A percentile compares a stretch with the other conserved stretches of the same genome.
Evolutionary conservation across 495 filamentous ascomycete species (phyloP).

Genomic region (Rusavskia elegans): DNA sequence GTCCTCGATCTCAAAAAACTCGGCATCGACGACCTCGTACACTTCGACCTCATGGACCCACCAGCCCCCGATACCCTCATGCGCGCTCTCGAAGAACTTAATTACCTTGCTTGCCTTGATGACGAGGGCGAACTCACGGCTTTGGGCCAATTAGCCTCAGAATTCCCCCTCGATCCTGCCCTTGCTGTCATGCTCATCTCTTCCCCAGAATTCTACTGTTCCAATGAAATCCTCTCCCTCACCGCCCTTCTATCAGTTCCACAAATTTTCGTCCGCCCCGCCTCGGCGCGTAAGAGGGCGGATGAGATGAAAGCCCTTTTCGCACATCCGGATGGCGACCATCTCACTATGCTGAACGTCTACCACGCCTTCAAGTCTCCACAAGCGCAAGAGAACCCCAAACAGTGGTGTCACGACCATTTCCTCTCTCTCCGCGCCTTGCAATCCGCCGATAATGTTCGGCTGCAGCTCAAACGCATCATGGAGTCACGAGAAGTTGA

Average conservation of each 20-base stretch:
- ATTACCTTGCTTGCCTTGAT: conserved; percentile 91
- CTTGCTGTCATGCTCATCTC: conserved; percentile 96
- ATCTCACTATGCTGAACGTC: conserved; percentile 90
- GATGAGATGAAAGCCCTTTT: conserved; percentile 97
- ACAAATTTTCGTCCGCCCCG: conserved; percentile 82
- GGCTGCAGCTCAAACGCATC: conserved; percentile 76
- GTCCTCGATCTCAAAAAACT: conserved; percentile 96
- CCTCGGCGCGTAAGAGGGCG: conserved; percentile 69
- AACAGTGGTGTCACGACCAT: conserved; percentile 93
- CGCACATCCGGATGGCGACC: conserved; percentile 83
- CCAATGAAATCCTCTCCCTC: conserved; percentile 93
- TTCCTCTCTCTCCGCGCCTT: conserved; percentile 85
- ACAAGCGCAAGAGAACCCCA: conserved; percentile 55
- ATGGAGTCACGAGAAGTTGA: conserved; percentile 87
- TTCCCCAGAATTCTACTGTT: conserved; percentile 96
- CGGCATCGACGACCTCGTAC: conserved; percentile 87
- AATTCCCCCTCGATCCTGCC: conserved; percentile 90
- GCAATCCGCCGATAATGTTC: conserved; percentile 85
- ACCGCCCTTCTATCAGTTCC: conserved; percentile 89
- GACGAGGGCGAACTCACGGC: conserved; percentile 85
- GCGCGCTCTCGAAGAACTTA: conserved; percentile 94
- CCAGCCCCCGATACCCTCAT: conserved; percentile 97
- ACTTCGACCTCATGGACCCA: conserved; percentile 98
- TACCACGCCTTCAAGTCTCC: conserved; percentile 90
- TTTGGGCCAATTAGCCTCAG: conserved; percentile 75